Conservation (phyloP, 2,329 filamentous ascomycete genomes). For the Lizonia empirigonia region DNA sequence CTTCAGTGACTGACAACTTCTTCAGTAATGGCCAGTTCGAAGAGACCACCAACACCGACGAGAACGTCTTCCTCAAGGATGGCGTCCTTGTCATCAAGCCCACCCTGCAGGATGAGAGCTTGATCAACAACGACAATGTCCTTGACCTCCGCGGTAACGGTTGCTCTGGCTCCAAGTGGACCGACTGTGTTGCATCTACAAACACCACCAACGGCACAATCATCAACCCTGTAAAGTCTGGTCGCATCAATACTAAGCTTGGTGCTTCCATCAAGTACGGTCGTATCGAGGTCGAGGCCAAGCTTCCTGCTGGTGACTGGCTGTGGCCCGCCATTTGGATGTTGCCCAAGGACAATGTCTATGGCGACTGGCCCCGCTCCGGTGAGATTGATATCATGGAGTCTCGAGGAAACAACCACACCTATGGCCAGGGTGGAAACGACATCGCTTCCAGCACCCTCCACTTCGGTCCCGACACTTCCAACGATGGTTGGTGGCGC, state of each 20-base stretch:
- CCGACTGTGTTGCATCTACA: constrained; percentile 71
- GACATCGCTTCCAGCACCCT: constrained; percentile 79
- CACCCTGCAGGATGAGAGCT: constrained; percentile 71
- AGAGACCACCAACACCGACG: constrained; percentile 70
- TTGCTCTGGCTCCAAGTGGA: constrained; percentile 67
- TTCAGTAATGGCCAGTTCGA: constrained; percentile 79
- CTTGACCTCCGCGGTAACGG: constrained; percentile 71
- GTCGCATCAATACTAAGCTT: constrained; percentile 75
- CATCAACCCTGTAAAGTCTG: constrained; percentile 77
- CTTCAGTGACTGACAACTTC: constrained; percentile 31
- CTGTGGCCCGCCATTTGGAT: constrained; percentile 94
- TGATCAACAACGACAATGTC: constrained; percentile 69
- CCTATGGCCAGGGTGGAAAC: constrained; percentile 77
- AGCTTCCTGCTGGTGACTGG: constrained; percentile 80
- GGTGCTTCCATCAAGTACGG: constrained; percentile 78
- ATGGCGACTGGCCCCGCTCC: constrained; percentile 77
- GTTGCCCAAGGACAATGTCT: constrained; percentile 73
- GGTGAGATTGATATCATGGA: constrained; percentile 87
- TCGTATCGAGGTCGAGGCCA: constrained; percentile 78
- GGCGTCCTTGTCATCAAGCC: constrained; percentile 76
- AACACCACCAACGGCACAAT: constrained; percentile 79
- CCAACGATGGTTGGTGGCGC: constrained; percentile 80
- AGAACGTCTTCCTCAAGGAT: constrained; percentile 75
- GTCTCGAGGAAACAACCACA: constrained; percentile 80
- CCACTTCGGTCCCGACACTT: constrained; percentile 77